Base-by-base conservation (phyloP, 352 stramenopile genomes). In the Pythium scleroteichum region DNA sequence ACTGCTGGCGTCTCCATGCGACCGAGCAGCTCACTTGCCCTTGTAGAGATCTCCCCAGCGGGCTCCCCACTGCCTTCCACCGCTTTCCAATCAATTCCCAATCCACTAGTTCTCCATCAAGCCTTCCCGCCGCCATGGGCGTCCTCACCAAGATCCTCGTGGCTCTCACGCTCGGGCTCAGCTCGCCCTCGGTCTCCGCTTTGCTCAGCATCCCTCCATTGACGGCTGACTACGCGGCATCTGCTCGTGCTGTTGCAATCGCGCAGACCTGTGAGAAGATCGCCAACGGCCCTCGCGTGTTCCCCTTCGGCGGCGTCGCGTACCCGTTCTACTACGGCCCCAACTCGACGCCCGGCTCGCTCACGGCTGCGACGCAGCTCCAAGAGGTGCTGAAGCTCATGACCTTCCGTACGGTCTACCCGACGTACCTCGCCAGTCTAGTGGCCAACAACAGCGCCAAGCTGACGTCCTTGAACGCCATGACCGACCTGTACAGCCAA, bases 281-380 rank as follows among this genome's bases (percentile, higher is more conserved):
- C 55, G 50, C 54, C 16, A 76, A 79, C 56, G 62, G 64, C 26
- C 32, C 71, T 24, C 71, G 68, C 23, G 63, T 35, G 1, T 68
- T 68, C 41, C 60, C 64, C 1, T 48, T 79, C 68, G 32, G 48
- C 56, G 49, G 59, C 54, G n/a, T 68, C 56, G 9, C 56, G 46
- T 46, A 53, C 38, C 59, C 59, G 13, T 56, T 59, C 4, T 66
- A 46, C 59, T 40, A 59, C 17, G 59, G 59, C 1, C 59, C 59
- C 0, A 12, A 10, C 19, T 29, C 59, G 2, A 45, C 59, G 8
- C 17, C 38, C 10, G 59, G 59, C 32, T 58, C 62, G n/a, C 68
- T 69, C 19, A 71, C 72, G 45, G 41, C 65, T 38, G 59, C 65
- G 40, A 73, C 72, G 40, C 67, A 72, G 44, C 54, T 68, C 20